Evolutionary conservation across 352 stramenopile genomes (phyloP).

Genomic region (Phytophthora litchii): DNA sequence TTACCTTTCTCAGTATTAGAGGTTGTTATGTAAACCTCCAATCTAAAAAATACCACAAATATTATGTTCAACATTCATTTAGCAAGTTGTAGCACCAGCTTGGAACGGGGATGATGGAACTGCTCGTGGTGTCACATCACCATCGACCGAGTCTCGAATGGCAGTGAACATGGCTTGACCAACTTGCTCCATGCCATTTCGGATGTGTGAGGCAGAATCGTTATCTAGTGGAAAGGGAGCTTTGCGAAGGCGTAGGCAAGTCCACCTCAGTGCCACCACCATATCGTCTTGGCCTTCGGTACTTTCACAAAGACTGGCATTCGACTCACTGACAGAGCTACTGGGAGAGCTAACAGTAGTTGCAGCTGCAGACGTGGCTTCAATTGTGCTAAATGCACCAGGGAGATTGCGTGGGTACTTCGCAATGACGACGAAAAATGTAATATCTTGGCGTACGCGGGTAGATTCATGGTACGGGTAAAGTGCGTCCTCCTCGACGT

Average conservation of each 20-base stretch:
- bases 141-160: constrained; percentile 25
- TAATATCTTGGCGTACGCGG: constrained; percentile 58
- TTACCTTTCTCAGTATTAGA: no score
- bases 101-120: not conserved
- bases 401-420: constrained; percentile 14
- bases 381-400: constrained; percentile 4
- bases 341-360: not conserved
- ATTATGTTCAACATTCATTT: no score
- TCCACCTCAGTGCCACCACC: constrained; percentile 40
- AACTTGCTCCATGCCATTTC: constrained; percentile 29
- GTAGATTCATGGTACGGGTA: constrained; percentile 46
- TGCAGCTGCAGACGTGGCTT: not conserved
- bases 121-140: not conserved
- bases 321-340: constrained; percentile 4
- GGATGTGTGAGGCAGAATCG: constrained; percentile 20
- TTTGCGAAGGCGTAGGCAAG: constrained; percentile 43
- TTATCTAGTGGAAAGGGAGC: constrained; percentile 27
- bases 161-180: constrained; percentile 32
- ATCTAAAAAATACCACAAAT: no score
- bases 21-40: no score
- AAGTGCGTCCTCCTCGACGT: constrained; percentile 51
- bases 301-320: not conserved
- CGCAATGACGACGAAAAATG: constrained; percentile 42
- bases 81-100: no score
- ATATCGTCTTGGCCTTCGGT: constrained; percentile 16